phyloP scores from a whole-genome alignment of 1,139 yeast species.

The Hemisphaericaspora xylanilytica region DNA sequence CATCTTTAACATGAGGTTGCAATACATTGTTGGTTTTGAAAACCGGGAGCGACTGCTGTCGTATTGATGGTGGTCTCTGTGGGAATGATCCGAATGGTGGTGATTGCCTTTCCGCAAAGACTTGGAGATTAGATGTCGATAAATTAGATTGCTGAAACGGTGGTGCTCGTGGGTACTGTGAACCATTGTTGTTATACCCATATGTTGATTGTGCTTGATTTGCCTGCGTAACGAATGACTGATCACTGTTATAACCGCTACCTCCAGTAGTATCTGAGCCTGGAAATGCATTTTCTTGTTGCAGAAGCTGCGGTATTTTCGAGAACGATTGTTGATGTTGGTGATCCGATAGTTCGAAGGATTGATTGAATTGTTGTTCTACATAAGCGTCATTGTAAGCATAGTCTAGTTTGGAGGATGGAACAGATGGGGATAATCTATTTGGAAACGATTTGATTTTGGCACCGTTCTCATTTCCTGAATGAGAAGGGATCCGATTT shows the following conservation, averaged over 20 bases:
- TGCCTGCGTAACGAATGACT: too few species aligned
- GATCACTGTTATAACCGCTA: too few species aligned
- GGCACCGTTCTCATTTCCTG: conserved; percentile 1
- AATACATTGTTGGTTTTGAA: background rate
- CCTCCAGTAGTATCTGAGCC: too few species aligned
- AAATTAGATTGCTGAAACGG: background rate
- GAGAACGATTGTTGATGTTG: conserved; percentile 5
- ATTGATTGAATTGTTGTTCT: conserved; percentile 11
- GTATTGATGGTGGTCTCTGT: conserved; percentile 5
- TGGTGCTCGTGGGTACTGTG: background rate
- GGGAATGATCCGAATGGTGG: background rate
- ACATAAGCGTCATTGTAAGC: conserved; percentile 8
- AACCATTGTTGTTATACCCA: too few species aligned
- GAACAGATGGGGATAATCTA: conserved; percentile 14
- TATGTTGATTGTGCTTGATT: background rate
- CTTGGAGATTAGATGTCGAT: background rate
- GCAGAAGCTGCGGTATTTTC: conserved; percentile 1
- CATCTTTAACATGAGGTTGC: conserved; percentile 1
- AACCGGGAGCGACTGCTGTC: conserved; percentile 6
- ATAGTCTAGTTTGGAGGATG: conserved; percentile 15
- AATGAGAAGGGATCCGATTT: background rate
- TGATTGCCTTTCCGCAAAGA: background rate
- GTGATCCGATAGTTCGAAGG: conserved; percentile 5
- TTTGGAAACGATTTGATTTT: conserved; percentile 11
- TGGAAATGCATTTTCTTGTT: background rate